Conservation (phyloP, 169 alveolate genomes). For the Cyclospora cayetanensis region DNA sequence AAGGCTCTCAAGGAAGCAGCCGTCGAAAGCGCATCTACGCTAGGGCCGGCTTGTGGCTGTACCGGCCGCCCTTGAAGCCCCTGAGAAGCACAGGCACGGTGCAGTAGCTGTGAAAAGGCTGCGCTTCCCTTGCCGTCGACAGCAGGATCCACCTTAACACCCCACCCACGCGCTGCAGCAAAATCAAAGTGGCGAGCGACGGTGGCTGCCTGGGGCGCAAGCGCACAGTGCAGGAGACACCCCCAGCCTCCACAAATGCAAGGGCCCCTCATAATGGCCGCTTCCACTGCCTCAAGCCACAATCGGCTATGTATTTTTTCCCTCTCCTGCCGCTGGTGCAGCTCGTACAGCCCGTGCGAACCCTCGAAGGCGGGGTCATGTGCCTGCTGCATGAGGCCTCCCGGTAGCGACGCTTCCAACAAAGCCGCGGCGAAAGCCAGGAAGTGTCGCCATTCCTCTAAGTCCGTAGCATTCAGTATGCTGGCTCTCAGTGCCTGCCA, state of each 20-base stretch:
- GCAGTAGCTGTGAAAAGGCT: constrained; percentile 4
- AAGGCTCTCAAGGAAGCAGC: neutral
- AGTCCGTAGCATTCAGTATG: neutral
- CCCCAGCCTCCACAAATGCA: constrained; percentile 36
- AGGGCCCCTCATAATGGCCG: neutral
- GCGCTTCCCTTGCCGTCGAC: neutral
- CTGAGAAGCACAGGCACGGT: neutral
- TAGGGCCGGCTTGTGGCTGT: neutral
- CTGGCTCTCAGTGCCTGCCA: neutral
- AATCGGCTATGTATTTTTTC: neutral
- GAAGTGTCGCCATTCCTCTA: constrained; percentile 25
- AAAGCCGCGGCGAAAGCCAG: constrained; percentile 19
- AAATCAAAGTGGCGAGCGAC: neutral
- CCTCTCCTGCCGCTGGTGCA: neutral
- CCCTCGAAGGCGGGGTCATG: neutral
- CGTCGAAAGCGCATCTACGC: neutral
- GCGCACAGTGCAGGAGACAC: neutral
- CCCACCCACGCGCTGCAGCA: constrained; percentile 33
- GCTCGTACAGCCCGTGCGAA: neutral
- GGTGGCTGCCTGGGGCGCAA: neutral
- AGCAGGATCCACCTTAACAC: neutral
- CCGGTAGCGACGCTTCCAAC: neutral
- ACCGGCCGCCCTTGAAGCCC: neutral
- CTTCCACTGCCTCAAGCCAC: constrained; percentile 22
- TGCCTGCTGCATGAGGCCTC: constrained; percentile 6